Percentiles rank a stretch among this genome's conserved stretches.
Conservation (phyloP, 1,284 basidiomycete genomes). For the Omphalotus olearius region DNA sequence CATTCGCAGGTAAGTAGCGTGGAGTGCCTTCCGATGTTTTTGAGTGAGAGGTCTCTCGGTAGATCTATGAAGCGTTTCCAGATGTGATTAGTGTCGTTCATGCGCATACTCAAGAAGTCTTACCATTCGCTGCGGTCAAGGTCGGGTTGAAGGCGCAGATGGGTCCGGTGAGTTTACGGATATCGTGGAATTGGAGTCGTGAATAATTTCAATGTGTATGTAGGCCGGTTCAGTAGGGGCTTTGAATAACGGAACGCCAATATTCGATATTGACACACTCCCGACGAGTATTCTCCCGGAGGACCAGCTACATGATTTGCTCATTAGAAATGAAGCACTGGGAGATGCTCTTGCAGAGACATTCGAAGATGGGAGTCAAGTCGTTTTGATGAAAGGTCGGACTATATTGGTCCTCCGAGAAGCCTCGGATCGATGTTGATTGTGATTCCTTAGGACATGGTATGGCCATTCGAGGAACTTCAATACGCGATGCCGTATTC, state of each 20-base stretch:
- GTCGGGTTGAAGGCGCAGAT: conserved; percentile 15
- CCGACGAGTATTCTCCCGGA: conserved; percentile 11
- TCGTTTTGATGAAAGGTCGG: conserved; percentile 19
- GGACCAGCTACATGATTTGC: conserved; percentile 14
- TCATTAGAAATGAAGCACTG: conserved; percentile 12
- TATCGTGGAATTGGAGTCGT: neutral
- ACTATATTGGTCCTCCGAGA: too few species aligned
- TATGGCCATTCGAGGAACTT: conserved; percentile 18
- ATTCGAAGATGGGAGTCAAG: conserved; percentile 12
- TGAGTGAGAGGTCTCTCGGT: neutral
- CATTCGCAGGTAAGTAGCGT: conserved; percentile 17
- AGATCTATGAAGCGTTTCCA: conserved; percentile 21
- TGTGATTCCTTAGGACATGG: conserved; percentile 15
- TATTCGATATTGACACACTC: conserved; percentile 14
- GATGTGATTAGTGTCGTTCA: conserved; percentile 17
- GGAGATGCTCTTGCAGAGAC: conserved; percentile 16
- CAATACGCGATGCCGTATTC: conserved; percentile 19
- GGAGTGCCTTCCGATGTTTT: neutral
- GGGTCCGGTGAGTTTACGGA: conserved; percentile 9
- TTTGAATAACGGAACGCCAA: conserved; percentile 13
- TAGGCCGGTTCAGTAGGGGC: conserved; percentile 12
- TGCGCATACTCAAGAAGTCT: conserved; percentile 14
- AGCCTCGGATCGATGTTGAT: too few species aligned
- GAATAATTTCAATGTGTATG: neutral
- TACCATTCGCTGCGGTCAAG: conserved; percentile 12